These are phyloP conservation scores for Andrographis paniculata DNA, from an alignment of 305 asterid genomes.

Conservation along the genomic window DNA sequence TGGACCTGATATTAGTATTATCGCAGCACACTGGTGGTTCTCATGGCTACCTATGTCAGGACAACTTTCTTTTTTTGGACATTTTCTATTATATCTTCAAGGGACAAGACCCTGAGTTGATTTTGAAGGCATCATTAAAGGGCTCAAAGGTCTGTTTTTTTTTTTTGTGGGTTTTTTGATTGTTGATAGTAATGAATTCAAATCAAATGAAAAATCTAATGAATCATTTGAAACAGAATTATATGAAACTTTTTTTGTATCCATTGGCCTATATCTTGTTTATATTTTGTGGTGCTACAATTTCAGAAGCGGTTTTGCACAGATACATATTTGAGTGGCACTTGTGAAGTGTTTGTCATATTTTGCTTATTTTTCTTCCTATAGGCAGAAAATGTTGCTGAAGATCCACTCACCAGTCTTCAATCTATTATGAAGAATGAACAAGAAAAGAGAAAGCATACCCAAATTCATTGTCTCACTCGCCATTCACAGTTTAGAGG, in stretches of 20 bases:
- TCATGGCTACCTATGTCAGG: slow-evolving; percentile 64
- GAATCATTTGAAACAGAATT: slow-evolving; percentile 2
- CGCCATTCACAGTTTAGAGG: slow-evolving; percentile 75
- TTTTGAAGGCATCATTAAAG: slow-evolving; percentile 49
- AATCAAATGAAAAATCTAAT: slow-evolving; percentile 3
- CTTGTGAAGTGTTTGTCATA: too few species aligned
- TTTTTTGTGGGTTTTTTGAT: slow-evolving; percentile 5
- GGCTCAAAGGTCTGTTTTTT: slow-evolving; percentile 56
- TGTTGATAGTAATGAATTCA: slow-evolving; percentile 6
- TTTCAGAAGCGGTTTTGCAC: too few species aligned
- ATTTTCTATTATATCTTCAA: slow-evolving; percentile 61
- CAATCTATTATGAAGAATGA: slow-evolving; percentile 72
- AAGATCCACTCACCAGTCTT: slow-evolving; percentile 47
- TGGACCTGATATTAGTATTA: slow-evolving; percentile 77
- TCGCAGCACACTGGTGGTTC: slow-evolving; percentile 82
- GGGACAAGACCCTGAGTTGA: slow-evolving; percentile 86
- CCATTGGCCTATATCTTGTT: background rate
- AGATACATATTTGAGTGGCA: too few species aligned
- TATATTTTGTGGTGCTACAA: too few species aligned
- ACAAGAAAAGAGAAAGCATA: slow-evolving; percentile 50
- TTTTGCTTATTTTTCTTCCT: background rate
- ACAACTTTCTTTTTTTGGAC: slow-evolving; percentile 86
- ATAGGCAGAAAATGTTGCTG: slow-evolving; percentile 62
- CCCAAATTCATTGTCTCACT: slow-evolving; percentile 43
- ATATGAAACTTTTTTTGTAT: slow-evolving; percentile 3